Conservation (phyloP, 2,329 filamentous ascomycete species). For the Sordariomycetes sp. region DNA sequence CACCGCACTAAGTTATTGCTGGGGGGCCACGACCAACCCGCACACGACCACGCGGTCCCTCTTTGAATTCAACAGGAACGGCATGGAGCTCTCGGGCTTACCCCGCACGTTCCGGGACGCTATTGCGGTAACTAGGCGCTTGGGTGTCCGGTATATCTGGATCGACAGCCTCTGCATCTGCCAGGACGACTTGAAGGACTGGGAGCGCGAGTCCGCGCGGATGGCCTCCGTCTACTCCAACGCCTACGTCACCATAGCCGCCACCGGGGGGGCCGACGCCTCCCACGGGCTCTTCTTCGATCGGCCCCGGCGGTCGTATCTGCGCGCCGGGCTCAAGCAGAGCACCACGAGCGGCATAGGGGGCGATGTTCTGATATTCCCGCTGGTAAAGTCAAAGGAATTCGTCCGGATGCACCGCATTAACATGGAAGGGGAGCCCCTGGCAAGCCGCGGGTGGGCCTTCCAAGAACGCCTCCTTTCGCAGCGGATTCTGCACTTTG, state of each 20-base stretch:
- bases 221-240: constrained; percentile 3
- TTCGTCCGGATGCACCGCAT: background rate
- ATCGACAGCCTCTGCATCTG: constrained; percentile 16
- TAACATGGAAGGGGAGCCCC: background rate
- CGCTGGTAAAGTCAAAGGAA: background rate
- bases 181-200: constrained; percentile 12
- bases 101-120: background rate
- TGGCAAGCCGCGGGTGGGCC: constrained; percentile 7
- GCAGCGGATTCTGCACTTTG: constrained; percentile 1
- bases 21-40: background rate
- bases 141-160: constrained; percentile 10
- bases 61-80: constrained; percentile 4
- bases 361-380: background rate
- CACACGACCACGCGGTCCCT: background rate
- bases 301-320: background rate
- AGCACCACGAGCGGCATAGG: background rate
- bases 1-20: background rate
- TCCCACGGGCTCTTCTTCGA: background rate
- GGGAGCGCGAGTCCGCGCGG: constrained; percentile 8
- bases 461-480: constrained; percentile 7
- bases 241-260: background rate
- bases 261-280: background rate
- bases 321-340: background rate
- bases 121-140: background rate
- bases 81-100: background rate